Base-by-base conservation (phyloP, 495 filamentous ascomycete genomes). In the Neurospora sp. region DNA sequence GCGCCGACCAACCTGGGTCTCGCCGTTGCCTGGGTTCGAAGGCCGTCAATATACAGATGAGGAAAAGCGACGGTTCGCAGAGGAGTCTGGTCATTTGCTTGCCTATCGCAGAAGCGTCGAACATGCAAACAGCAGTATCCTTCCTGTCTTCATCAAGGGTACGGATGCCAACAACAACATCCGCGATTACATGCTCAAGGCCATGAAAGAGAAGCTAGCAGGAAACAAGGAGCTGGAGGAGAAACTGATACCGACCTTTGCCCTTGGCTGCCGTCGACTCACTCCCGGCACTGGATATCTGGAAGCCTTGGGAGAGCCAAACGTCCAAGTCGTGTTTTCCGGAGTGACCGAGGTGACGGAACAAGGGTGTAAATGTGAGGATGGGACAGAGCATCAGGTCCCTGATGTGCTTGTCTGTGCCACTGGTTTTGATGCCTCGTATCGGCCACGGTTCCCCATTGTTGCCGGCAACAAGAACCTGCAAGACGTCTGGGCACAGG, bases 281-380 rank as follows among this genome's bases (percentile, higher is more conserved):
- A 90, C 89, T 0, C 89, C 89, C 0, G 89, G 88, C 0, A 82
- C 85, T 8, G 87, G 87, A 0, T 91, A 90, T 73, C 84, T 91
- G 6, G 89, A 91, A 72, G 82, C 87, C 6, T 75, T 91, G n/a
- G 79, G 80, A 1, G 79, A 87, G 74, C 79, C 83, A 2, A 90
- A 91, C 46, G 53, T 61, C 14, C 53, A 61, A 9, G 14, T 61
- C 14, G 53, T 86, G 87, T 59, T 78, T 76, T 69, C 84, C 1
- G 53, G 53, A 35, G 53, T 87, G 44, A 84, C 88, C 72, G 81
- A 81, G 82, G 81, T 1, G 77, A 75, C 11, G 88, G 90, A 77
- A 74, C 83, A 18, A 74, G 75, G 8, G 84, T 90, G 71, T 88
- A 73, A 82, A n/a, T 76, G 74, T 44, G 74, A 72, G 22, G 70